Evolutionary conservation across 2,329 filamentous ascomycete genomes (phyloP), one percentile per base, ranked within the genome.

Genomic region (Pseudodiploospora longispora): DNA sequence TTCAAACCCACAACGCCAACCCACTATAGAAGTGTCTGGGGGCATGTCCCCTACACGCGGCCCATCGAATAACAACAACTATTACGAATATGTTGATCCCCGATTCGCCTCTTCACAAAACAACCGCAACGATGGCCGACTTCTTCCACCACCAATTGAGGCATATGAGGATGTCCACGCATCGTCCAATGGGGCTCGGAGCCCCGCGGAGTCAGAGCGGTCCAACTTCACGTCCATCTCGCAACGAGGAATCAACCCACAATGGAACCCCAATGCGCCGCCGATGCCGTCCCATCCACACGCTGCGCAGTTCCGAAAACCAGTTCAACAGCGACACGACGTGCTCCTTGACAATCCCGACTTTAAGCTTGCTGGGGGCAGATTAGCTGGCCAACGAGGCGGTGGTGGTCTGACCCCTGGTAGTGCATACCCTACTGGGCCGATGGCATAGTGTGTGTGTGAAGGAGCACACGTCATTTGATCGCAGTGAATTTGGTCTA

Each of bases 21-120:
- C 42, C 19, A 51, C 58, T 33, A 61, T 64, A 44, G 68, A 72
- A 47, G 55, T 65, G 30, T 56, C 64, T 36, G 59, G 52, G 38
- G 36, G 61, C 59, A 37, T 60, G 59, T 35, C 63, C 65, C 30
- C 60, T 64, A 10, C 55, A 64, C 10, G 55, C 56, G 59, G 57
- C 41, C 54, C 53, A 6, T 59, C 53, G 19, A 49, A 54, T 48
- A 61, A 51, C 40, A 67, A 57, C 54, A 67, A 76, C 50, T 97
- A 97, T 66, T 95, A 94, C 59, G 93, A 97, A 71, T 91, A 97
- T 61, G 80, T 95, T 9, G 89, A 95, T 52, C 89, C 91, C 37
- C 85, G 82, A 45, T 97, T 96, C 58, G 75, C 50, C 41, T 62
- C 64, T 42, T 52, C 48, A 48, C 60, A 48, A 45, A 55, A 39